Evolutionary conservation across 805 yeast genomes (phyloP), one percentile per base, ranked within the genome.

Genomic region (Kodamaea sagamina): DNA sequence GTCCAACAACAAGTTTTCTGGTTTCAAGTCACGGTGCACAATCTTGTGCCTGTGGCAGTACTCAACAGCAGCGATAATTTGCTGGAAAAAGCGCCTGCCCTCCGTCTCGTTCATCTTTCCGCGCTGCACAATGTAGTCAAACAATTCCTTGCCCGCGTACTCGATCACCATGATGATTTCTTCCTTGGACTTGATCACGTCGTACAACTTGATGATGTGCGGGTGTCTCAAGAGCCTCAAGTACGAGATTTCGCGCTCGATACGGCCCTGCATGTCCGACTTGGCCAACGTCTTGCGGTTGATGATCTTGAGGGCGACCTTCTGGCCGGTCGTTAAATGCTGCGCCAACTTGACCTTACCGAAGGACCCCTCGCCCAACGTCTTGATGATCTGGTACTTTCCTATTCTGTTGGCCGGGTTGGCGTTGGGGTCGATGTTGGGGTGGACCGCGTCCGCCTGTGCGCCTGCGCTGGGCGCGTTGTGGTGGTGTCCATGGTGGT

Each of bases 21-120:
- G 99, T 63, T 93, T 93, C 63, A 93, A 77, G 68, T 93, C 99
- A 55, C 99, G 46, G 47, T 59, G 64, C 24, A 59, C 64, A 43
- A 59, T 59, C 54, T 59, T 59, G 47, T 59, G 64, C 36, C 64
- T 47, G 46, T 59, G 64, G 39, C 64, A 59, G 53, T 59, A 59
- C 42, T 59, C 64, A 6, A 59, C 63, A 8, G 63, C 64, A 8
- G 63, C 63, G 12, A 59, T 59, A 32, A 59, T 59, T 41, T 59
- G 64, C 42, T 59, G 64, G 50, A 59, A 59, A 39, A 59, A 59
- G 21, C 64, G 52, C 28, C 64, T 45, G 15, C 60, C 64, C 44
- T 59, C 64, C 40, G 58, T 56, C 43, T 59, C 64, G 32, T 63
- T 62, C 62, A 59, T 58, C 26, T 58, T 47, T 10, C 64, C 64